Evolutionary conservation across 495 filamentous ascomycete species (phyloP), one percentile per base, ranked within the genome.

Genomic region (Penicillium mononematosum): DNA sequence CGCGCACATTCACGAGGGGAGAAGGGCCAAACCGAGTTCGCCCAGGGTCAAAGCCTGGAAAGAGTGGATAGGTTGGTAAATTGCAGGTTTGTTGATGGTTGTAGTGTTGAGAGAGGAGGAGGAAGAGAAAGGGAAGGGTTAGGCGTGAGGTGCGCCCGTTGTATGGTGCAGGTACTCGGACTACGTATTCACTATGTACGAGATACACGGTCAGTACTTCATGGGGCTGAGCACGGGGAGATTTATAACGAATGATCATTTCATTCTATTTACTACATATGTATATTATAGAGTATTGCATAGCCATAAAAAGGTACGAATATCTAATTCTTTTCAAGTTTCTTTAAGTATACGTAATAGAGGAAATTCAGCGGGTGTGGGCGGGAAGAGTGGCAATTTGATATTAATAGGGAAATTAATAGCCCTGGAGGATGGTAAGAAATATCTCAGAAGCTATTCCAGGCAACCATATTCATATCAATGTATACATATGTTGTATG

Each of bases 1-100:
- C 62, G 70, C 65, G 68, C 71, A 66, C 75, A 77, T 77, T 71
- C 72, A 78, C 69, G 58, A 70, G 59, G 55, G 58, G 53, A 61
- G 55, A 59, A 63, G 65, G 61, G 53, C 49, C 42, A 48, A 55
- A 58, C 44, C 38, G 25, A 50, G 55, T 52, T 56, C 54, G 63
- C 60, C 58, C 53, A 63, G 58, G 47, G 55, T 53, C 45, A 64
- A 50, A 47, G 43, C 47, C 49, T 48, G 50, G 49, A 52, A 49
- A 49, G 56, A 20, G 49, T 31, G 45, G 53, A 41, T 49, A 57
- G 45, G 34, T 31, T 50, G 54, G 55, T 48, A 45, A 45, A 50
- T 42, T 20, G 61, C 43, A 51, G 29, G 49, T 52, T 45, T n/a
- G 55, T 48, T 53, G 56, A 56, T 55, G 51, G 25, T 61, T 34